Conservation (phyloP, 768 basidiomycete species). For the Russula lepida region DNA sequence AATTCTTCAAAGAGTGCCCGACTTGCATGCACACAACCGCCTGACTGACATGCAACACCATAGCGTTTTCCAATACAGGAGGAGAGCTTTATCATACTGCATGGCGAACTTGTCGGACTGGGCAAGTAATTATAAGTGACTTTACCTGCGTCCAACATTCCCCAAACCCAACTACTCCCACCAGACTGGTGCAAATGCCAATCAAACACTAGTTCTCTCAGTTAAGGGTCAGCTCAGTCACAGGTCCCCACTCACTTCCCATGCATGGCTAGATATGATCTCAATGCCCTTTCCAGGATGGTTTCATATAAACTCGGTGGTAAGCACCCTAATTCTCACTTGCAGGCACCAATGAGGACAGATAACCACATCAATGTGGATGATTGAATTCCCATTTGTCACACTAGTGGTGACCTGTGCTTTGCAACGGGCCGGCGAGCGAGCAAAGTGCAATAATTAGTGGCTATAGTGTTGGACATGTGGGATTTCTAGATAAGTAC, state of each 20-base stretch:
- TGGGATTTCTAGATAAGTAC: too few species aligned
- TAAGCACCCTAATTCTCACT: too few species aligned
- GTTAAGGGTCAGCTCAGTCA: conserved; percentile 18
- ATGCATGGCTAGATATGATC: too few species aligned
- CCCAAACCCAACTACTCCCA: too few species aligned
- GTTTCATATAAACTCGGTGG: neutral
- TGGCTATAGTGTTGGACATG: too few species aligned
- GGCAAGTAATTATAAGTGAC: too few species aligned
- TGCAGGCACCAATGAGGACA: too few species aligned
- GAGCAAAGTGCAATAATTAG: too few species aligned
- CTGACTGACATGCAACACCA: conserved; percentile 7
- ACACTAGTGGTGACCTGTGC: too few species aligned
- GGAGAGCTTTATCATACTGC: conserved; percentile 1
- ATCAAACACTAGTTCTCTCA: conserved; percentile 7
- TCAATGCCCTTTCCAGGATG: neutral
- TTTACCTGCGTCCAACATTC: too few species aligned
- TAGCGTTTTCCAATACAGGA: neutral
- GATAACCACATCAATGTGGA: conserved; percentile 7
- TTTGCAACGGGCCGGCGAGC: too few species aligned
- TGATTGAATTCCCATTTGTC: neutral
- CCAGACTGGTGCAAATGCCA: neutral
- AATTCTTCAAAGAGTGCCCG: conserved; percentile 1
- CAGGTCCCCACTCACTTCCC: conserved; percentile 1
- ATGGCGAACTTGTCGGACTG: conserved; percentile 1
- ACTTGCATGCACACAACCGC: conserved; percentile 11